Evolutionary conservation across 768 basidiomycete genomes (phyloP).

Genomic region (Lactarius vividus): DNA sequence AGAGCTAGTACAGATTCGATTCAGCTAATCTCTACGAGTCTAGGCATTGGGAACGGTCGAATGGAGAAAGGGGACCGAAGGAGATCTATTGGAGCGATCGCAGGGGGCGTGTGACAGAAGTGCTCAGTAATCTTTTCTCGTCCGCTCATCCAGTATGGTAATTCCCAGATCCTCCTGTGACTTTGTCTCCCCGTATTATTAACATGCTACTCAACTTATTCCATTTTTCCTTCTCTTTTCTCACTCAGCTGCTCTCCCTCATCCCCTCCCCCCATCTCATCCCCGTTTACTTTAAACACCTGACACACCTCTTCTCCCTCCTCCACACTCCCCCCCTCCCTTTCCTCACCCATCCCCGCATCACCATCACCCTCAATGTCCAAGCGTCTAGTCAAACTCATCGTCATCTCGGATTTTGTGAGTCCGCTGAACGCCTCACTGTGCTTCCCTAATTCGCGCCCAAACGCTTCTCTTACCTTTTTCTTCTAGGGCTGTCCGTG

Average conservation of each 20-base stretch:
- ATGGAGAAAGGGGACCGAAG: conserved; percentile 3
- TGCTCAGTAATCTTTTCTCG: conserved; percentile 27
- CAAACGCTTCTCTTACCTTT: conserved; percentile 14
- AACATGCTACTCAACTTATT: conserved; percentile 18
- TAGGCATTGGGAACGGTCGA: neutral
- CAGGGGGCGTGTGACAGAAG: conserved; percentile 20
- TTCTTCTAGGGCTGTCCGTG: conserved; percentile 38
- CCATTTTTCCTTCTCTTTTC: conserved; percentile 12
- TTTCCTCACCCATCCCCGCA: neutral
- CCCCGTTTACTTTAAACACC: neutral
- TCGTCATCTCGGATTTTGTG: conserved; percentile 37
- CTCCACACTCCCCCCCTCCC: neutral
- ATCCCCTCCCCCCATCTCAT: neutral
- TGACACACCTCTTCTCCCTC: no score
- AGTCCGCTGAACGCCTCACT: conserved; percentile 25
- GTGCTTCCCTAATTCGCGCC: neutral
- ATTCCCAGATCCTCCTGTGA: conserved; percentile 18
- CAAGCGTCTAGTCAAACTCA: conserved; percentile 27
- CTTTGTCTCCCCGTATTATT: conserved; percentile 21
- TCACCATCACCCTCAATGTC: conserved; percentile 19
- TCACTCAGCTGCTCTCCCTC: conserved; percentile 16
- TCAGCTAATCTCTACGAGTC: neutral
- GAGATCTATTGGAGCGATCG: conserved; percentile 18
- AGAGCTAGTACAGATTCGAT: neutral
- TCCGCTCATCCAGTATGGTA: conserved; percentile 19